Base-by-base conservation (phyloP, 1,139 yeast species). In the Yamadazyma siamensis region DNA sequence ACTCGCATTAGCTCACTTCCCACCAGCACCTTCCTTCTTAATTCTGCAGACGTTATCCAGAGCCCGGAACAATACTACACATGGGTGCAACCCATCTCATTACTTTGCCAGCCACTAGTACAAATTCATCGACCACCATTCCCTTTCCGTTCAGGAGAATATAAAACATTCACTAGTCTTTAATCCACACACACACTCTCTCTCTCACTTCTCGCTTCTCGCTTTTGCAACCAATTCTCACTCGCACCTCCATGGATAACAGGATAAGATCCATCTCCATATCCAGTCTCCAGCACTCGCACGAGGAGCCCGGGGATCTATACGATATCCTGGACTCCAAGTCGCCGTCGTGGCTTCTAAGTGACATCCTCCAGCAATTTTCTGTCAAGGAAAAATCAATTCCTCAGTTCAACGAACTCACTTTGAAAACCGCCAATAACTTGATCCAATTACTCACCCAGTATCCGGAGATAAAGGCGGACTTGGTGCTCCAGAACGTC, bases 381-480 rank as follows among this genome's bases (percentile, higher is more conserved):
- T 25, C 27, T 24, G 29, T 37, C 7, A 17, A 20, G 9, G 38
- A 34, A 15, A 31, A 35, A 6, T 15, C 18, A 3, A 19, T 23
- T 5, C 20, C 7, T 8, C 26, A 28, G 13, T 16, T 21, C 17
- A 17, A 23, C n/a, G 31, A 33, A 22, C n/a, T 19, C 29, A 59
- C 81, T 7, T 67, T 83, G 2, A 57, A 70, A 14, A 72, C 71
- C 35, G 78, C 89, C 2, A 84, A 86, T 48, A 80, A 72, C 25
- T 59, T 87, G 24, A 80, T 81, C 0, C 49, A 57, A 2, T 47
- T 86, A 11, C 57, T 87, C n/a, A 68, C 63, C 24, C 59, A 69
- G 18, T 65, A 81, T 44, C 87, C 94, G 0, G 63, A 66, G 14
- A 61, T 88, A 26, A 75, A 80, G 47, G 64, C 73, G 28, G 94